Conservation (phyloP, 371 early-diverging fungal species). For the Zancudomyces culisetae region DNA sequence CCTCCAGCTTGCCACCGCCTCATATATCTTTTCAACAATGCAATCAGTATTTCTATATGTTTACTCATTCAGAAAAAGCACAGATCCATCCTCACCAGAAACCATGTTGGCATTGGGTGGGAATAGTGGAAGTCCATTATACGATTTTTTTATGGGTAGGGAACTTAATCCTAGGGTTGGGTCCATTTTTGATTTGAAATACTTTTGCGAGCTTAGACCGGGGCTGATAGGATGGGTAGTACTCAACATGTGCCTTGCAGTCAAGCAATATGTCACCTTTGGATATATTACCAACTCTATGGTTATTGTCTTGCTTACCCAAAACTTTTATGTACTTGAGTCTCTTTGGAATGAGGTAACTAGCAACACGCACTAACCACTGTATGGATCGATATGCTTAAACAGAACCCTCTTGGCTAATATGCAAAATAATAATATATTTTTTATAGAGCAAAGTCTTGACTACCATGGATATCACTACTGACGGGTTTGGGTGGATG, state of each 20-base stretch:
- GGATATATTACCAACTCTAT: slow-evolving; percentile 55
- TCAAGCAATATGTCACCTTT: slow-evolving; percentile 48
- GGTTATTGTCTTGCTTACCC: slow-evolving; percentile 54
- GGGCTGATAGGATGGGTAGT: slow-evolving; percentile 72
- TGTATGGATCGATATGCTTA: neutral
- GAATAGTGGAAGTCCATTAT: slow-evolving; percentile 74
- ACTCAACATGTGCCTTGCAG: slow-evolving; percentile 39
- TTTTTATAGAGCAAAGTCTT: slow-evolving; percentile 35
- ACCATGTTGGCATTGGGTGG: slow-evolving; percentile 63
- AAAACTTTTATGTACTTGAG: slow-evolving; percentile 69
- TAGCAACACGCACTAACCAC: neutral
- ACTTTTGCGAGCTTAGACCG: slow-evolving; percentile 67
- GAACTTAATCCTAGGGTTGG: slow-evolving; percentile 66
- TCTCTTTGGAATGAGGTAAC: slow-evolving; percentile 33
- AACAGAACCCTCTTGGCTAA: neutral
- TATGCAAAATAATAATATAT: neutral
- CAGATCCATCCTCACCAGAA: no score
- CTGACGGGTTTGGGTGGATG: slow-evolving; percentile 91
- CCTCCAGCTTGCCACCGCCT: slow-evolving; percentile 43
- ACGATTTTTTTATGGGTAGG: slow-evolving; percentile 77
- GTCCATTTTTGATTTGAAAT: slow-evolving; percentile 65
- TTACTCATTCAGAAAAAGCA: slow-evolving; percentile 40
- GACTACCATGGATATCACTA: slow-evolving; percentile 70
- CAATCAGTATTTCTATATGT: slow-evolving; percentile 50
- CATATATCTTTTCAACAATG: slow-evolving; percentile 37